Evolutionary conservation across 2,329 filamentous ascomycete species (phyloP), one percentile per base, ranked within the genome.

Genomic region (Pestalotiopsis sp.): DNA sequence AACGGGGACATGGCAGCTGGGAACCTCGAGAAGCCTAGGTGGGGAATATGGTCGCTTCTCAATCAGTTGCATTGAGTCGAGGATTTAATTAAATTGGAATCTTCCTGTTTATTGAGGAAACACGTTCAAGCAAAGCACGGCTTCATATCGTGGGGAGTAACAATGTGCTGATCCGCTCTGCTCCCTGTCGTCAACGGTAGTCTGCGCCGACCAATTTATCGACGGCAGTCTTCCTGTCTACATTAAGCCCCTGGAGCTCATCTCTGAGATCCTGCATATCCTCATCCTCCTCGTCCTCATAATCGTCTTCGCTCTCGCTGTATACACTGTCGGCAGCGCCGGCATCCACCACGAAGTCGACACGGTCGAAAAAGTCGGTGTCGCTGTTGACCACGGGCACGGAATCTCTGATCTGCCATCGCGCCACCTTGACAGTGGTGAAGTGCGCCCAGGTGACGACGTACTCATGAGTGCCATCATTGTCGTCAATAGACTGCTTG

Each of bases 401-500:
- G 4, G 41, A 2, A 12, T 64, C 61, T 20, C 36, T 64, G 31
- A 64, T 38, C 23, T 36, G 40, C 61, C 61, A 64, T n/a, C 61
- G 38, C n/a, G 61, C 61, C 38, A 64, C 61, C 12, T 64, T 64
- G 61, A 64, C 40, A n/a, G 36, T 64, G 36, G 61, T 64, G 38
- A 52, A 31, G 14, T 64, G 61, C 4, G 14, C 40, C 61, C 61
- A 64, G 20, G 61, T 49, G 6, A 64, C 38, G 17, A 64, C 38
- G 40, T 64, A 64, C 41, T 64, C 36, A 25, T 64, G 25, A 2
- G 61, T 64, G 40, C 61, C 61, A n/a, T 64, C 61, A 17, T 6
- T 38, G n/a, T 45, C 61, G 40, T 64, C 61, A 45, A 38, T 49
- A 3, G 61, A 49, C 20, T 38, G 61, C 27, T 52, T 23, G 38